These are phyloP conservation scores for Monilinia fructigena DNA, from an alignment of 2,329 filamentous ascomycete genomes.

Conservation along the genomic window DNA sequence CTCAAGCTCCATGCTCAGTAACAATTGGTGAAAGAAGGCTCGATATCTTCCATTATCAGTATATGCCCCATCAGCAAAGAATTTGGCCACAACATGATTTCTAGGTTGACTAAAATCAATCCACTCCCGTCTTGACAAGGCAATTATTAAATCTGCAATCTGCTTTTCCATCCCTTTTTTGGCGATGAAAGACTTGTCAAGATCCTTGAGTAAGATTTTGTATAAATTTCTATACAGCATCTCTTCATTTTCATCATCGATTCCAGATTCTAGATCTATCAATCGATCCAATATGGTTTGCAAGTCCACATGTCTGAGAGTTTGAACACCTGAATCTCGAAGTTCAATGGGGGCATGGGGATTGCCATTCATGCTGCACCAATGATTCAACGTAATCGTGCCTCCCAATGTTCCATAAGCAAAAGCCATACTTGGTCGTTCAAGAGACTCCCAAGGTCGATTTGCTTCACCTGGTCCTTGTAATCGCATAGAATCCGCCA, in stretches of 20 bases:
- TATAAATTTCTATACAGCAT: slow-evolving; percentile 66
- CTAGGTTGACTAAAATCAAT: slow-evolving; percentile 68
- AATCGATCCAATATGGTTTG: slow-evolving; percentile 58
- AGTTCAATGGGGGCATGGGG: slow-evolving; percentile 56
- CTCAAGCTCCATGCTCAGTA: slow-evolving; percentile 70
- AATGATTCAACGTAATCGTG: slow-evolving; percentile 70
- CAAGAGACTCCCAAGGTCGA: slow-evolving; percentile 66
- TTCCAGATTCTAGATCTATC: slow-evolving; percentile 55
- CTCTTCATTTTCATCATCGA: slow-evolving; percentile 55
- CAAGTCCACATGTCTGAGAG: slow-evolving; percentile 60
- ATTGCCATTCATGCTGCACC: slow-evolving; percentile 59
- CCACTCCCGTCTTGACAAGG: slow-evolving; percentile 68
- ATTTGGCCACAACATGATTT: slow-evolving; percentile 72
- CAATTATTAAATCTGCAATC: slow-evolving; percentile 69
- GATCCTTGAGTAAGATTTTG: slow-evolving; percentile 64
- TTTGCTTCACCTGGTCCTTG: slow-evolving; percentile 29
- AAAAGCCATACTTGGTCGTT: slow-evolving; percentile 71
- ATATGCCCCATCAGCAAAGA: slow-evolving; percentile 60
- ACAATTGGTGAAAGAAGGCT: slow-evolving; percentile 73
- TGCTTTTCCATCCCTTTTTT: slow-evolving; percentile 67
- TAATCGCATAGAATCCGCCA: slow-evolving; percentile 32
- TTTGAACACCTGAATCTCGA: slow-evolving; percentile 54
- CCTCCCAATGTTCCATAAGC: slow-evolving; percentile 65
- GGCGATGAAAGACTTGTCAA: slow-evolving; percentile 59
- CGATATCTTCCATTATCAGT: slow-evolving; percentile 55